These are phyloP conservation scores for Backusella liffmaniae DNA, from an alignment of 192 early-diverging fungal genomes.

Conservation along the genomic window DNA sequence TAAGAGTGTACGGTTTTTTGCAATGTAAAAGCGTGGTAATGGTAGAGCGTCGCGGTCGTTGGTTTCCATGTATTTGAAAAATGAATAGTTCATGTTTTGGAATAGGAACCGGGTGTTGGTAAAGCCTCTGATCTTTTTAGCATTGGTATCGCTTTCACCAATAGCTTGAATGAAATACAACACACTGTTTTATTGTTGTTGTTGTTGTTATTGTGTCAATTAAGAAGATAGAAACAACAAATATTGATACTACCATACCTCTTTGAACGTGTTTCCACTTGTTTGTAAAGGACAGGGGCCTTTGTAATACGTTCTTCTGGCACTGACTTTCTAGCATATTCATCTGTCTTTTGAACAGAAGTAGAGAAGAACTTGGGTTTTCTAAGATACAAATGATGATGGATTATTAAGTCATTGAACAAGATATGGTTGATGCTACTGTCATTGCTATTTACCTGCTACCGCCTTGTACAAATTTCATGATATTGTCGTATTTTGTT, in stretches of 20 bases:
- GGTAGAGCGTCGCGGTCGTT: background rate
- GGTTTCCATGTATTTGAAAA: constrained; percentile 15
- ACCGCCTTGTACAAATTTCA: constrained; percentile 2
- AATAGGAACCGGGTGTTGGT: constrained; percentile 7
- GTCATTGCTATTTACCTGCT: background rate
- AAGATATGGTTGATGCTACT: background rate
- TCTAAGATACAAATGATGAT: background rate
- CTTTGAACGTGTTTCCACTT: background rate
- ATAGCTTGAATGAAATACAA: constrained; percentile 24
- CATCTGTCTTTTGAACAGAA: constrained; percentile 1
- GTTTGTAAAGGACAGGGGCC: background rate
- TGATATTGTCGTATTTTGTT: background rate
- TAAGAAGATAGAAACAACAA: no score
- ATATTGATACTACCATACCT: background rate
- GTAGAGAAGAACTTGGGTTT: constrained; percentile 3
- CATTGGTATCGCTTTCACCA: background rate
- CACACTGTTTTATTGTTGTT: background rate
- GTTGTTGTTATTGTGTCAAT: background rate
- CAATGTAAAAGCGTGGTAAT: constrained; percentile 29
- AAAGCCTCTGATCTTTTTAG: constrained; percentile 5
- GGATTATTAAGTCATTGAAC: background rate
- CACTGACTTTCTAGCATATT: background rate
- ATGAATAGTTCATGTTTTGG: constrained; percentile 2
- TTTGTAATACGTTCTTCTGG: constrained; percentile 5
- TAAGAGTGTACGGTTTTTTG: constrained; percentile 35